Conservation (phyloP, 2,329 filamentous ascomycete genomes). For the Apiospora marii region DNA sequence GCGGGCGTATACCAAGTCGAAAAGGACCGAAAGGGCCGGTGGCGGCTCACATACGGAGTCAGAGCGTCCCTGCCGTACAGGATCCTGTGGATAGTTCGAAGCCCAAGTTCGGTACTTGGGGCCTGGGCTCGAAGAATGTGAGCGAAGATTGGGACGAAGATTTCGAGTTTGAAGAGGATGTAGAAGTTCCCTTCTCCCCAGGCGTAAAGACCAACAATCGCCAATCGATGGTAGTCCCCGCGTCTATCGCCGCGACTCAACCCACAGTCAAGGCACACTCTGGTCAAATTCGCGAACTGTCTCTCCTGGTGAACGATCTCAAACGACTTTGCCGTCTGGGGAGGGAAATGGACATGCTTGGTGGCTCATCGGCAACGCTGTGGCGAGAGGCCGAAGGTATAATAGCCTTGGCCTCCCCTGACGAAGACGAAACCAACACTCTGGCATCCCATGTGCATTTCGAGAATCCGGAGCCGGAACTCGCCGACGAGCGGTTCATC, state of each 20-base stretch:
- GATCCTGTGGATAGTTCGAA: constrained; percentile 65
- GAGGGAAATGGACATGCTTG: constrained; percentile 69
- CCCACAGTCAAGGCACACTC: constrained; percentile 84
- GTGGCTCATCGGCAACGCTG: constrained; percentile 65
- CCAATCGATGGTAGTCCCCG: constrained; percentile 74
- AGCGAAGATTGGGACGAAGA: constrained; percentile 93
- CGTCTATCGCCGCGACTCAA: constrained; percentile 81
- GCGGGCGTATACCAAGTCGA: constrained; percentile 72
- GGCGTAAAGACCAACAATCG: constrained; percentile 47
- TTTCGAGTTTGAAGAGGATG: constrained; percentile 72
- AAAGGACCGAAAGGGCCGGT: constrained; percentile 67
- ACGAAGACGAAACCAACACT: constrained; percentile 62
- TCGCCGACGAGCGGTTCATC: constrained; percentile 54
- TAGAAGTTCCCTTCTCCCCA: constrained; percentile 46
- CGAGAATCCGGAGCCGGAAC: constrained; percentile 49
- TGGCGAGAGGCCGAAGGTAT: constrained; percentile 89
- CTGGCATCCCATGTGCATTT: constrained; percentile 44
- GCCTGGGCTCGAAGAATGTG: constrained; percentile 77
- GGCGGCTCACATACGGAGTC: constrained; percentile 77
- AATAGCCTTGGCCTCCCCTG: constrained; percentile 80
- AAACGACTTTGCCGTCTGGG: constrained; percentile 79
- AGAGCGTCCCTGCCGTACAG: constrained; percentile 78
- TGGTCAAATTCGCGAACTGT: constrained; percentile 83
- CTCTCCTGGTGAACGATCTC: constrained; percentile 81
- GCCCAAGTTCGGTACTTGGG: constrained; percentile 84